Base-by-base conservation (phyloP, 129 eudicot species). In the Arctium lappa region DNA sequence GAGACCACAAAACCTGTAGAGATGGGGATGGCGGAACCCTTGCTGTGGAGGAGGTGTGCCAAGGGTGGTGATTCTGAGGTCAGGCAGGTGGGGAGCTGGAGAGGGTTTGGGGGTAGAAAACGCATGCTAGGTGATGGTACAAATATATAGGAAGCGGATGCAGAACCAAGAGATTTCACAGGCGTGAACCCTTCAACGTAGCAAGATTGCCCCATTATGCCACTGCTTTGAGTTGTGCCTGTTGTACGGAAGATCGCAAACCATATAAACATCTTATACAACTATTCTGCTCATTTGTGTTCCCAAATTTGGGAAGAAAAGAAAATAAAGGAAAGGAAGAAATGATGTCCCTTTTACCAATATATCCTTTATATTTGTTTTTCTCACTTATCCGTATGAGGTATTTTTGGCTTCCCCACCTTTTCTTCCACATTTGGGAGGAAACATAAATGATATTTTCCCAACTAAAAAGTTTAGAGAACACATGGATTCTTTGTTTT, bases 1-100 rank as follows among this genome's bases (percentile, higher is more conserved):
- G 99, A 96, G 69, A 96, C 99, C 27, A 88, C 98, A 34, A 96
- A 96, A 22, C 94, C 96, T 0, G 96, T 93, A 18, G 96, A 90
- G 2, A 96, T 85, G 60, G 99, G 98, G 60, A 90, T 88, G 12
- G 99, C 99, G 6, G 92, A 88, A 5, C 99, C 99, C 81, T 91
- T 93, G 88, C 99, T 96, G 86, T 96, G 99, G n/a, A 96, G 92
- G 75, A 96, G 97, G 75, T 96, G 99, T 60, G 99, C 99, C 9
- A 96, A 83, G 0, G 99, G 99, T 2, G 98, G 99, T 56, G 99
- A 96, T 77, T 93, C 98, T 0, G 99, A 91, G n/a, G 98, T 96
- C 74, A 96, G 95, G 80, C 97, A 91, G 34, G 98, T 96, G 0
- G 98, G 98, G 62, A 96, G 97, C 85, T 96, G 99, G 82, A 96